Base-by-base conservation (phyloP, 352 stramenopile genomes). In the Sclerospora graminicola region DNA sequence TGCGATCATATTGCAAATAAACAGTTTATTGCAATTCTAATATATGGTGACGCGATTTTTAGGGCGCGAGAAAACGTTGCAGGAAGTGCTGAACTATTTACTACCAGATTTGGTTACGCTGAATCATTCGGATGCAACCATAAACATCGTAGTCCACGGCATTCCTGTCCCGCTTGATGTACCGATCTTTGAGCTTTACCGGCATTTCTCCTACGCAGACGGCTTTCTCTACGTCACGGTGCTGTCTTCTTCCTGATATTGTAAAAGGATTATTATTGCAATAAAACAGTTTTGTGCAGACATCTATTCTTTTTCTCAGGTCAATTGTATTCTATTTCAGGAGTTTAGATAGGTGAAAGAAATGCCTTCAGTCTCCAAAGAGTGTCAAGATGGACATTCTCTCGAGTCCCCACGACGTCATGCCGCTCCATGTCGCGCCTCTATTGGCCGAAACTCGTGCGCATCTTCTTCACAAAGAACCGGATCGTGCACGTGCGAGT, bases 181-280 rank as follows among this genome's bases (percentile, higher is more conserved):
- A 16, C 69, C 77, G 14, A 63, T 91, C 15, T 45, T 79, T 15
- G 58, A 66, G 27, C 45, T 91, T 3, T 87, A 89, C 37, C 63
- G 63, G 8, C 50, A 52, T 31, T 86, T 89, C 46, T 60, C 52
- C 2, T 89, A 89, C 48, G 65, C 74, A 0, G 80, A 91, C 45
- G 75, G 77, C 26, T 91, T 89, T 38, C 56, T 91, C 33, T 84
- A 91, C 43, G 45, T 88, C 13, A 64, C 52, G 6, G 55, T 78
- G 23, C 26, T 66, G 16, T 33, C 46, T 2, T 11, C 43, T 15
- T 40, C 33, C 21, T 42, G 15, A 49, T 41, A 54, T 18, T 8
- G 15, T 18, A 18, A 4, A 23, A 37, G 32, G 18, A 7, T 11
- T 8, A 13, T 15, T 13, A 9, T n/a, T n/a, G n/a, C 27, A 32